These are phyloP conservation scores for Colletotrichum sublineola DNA, from an alignment of 2,329 filamentous ascomycete species.

Conservation along the genomic window DNA sequence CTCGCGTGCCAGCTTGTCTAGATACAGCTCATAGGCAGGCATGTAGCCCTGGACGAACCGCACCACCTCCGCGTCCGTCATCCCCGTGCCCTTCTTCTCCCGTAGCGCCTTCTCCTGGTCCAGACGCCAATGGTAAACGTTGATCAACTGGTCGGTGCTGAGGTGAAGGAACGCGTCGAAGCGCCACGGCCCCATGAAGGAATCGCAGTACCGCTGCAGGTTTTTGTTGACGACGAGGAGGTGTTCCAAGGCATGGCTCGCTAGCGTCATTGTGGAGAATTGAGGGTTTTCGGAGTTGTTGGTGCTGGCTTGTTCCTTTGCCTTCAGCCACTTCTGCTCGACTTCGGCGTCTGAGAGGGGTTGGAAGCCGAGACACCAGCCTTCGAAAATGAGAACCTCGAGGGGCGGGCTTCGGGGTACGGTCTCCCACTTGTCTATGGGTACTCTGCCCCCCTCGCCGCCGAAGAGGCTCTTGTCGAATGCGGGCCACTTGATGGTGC, in stretches of 20 bases:
- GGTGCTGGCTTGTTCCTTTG: constrained; percentile 4
- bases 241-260: constrained; percentile 24
- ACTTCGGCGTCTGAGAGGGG: constrained; percentile 8
- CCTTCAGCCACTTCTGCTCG: constrained; percentile 30
- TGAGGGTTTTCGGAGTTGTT: not conserved
- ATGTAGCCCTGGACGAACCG: constrained; percentile 40
- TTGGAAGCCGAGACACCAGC: constrained; percentile 41
- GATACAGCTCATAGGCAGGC: constrained; percentile 39
- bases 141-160: constrained; percentile 30
- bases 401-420: constrained; percentile 31
- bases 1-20: constrained; percentile 25
- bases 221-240: constrained; percentile 36
- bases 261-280: constrained; percentile 30
- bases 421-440: constrained; percentile 15
- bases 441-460: constrained; percentile 35
- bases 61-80: constrained; percentile 37
- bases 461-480: constrained; percentile 38
- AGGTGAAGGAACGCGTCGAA: constrained; percentile 38
- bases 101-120: constrained; percentile 35
- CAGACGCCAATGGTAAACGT: constrained; percentile 40
- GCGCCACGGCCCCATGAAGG: constrained; percentile 39
- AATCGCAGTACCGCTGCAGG: constrained; percentile 35
- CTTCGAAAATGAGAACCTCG: constrained; percentile 39
- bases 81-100: constrained; percentile 38
- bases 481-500: constrained; percentile 27